These are phyloP conservation scores for Danielia oregonensis DNA, from an alignment of 805 yeast genomes.

Conservation along the genomic window DNA sequence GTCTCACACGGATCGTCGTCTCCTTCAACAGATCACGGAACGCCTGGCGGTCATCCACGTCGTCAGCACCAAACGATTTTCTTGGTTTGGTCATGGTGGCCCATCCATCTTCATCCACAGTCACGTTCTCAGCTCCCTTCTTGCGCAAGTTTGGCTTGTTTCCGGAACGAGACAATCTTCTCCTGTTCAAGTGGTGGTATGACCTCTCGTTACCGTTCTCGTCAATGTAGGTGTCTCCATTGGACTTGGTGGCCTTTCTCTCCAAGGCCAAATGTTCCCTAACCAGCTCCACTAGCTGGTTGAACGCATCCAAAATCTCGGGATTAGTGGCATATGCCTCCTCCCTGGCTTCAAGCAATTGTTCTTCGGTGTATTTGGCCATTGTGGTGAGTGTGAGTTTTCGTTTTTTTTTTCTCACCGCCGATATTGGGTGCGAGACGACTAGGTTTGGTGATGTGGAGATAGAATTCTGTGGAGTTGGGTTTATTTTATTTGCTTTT, in stretches of 20 bases:
- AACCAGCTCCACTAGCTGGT: constrained; percentile 63
- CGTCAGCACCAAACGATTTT: constrained; percentile 48
- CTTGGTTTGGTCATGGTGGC: constrained; percentile 54
- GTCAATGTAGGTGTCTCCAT: constrained; percentile 45
- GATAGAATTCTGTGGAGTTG: too few relatives aligned
- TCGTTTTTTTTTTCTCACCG: constrained; percentile 1
- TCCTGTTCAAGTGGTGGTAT: constrained; percentile 46
- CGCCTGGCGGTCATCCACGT: constrained; percentile 44
- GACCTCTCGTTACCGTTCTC: constrained; percentile 44
- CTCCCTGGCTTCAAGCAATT: constrained; percentile 55
- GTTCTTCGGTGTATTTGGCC: constrained; percentile 68
- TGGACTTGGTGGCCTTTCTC: constrained; percentile 27
- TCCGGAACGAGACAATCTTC: constrained; percentile 58
- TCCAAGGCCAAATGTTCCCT: constrained; percentile 42
- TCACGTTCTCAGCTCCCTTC: constrained; percentile 47
- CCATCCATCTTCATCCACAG: constrained; percentile 81
- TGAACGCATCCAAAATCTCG: constrained; percentile 61
- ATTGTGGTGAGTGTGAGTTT: constrained; percentile 21
- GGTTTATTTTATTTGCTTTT: too few relatives aligned
- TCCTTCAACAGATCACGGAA: constrained; percentile 49
- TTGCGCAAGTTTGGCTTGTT: constrained; percentile 53
- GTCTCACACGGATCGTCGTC: constrained; percentile 51
- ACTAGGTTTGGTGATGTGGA: constrained; percentile 4
- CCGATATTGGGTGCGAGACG: constrained; percentile 12
- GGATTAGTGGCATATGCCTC: constrained; percentile 59